Evolutionary conservation across 495 filamentous ascomycete species (phyloP), one percentile per base, ranked within the genome.

Genomic region (Aspergillus olivimuriae): DNA sequence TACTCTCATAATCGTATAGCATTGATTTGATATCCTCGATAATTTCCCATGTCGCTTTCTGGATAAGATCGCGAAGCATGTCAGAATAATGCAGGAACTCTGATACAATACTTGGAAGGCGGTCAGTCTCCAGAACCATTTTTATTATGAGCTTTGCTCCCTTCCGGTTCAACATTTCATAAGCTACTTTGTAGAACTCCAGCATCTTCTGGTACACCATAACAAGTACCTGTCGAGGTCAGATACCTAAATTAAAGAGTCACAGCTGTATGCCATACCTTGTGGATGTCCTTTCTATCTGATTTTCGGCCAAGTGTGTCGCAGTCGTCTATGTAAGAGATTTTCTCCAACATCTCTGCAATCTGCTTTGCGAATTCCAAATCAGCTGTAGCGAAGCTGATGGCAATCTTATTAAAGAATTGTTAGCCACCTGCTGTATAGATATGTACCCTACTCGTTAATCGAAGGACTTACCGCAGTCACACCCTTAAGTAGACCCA

Each of bases 1-100:
- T 51, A 58, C 55, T 58, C 42, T 55, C 43, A 24, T 33, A 31
- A 41, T 58, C 52, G 39, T 55, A 52, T 11, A 55, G 43, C 50
- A 58, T 47, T n/a, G 31, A 16, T 44, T 43, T 56, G 18, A 40
- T 40, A 23, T 40, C 37, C 7, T 24, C 19, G 4, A 14, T 28
- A 23, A 40, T 40, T 17, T 40, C 37, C 9, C 17, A 24, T 12
- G 9, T 40, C 37, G n/a, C 37, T 4, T 40, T 40, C 8, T 24
- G 17, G 7, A 40, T n/a, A 16, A 40, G 37, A 10, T 17, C 28
- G 14, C 15, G 37, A 22, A 24, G 37, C 12, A 14, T 3, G 9
- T 26, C 12, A 22, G 37, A 23, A 17, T 17, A 26, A 3, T 40
- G n/a, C 37, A 40, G 7, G 22, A 40, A 40, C 4, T 24, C 37